Percentiles rank a stretch among this genome's conserved stretches.
Conservation (phyloP, 371 early-diverging fungal genomes). For the Mortierella sp. region DNA sequence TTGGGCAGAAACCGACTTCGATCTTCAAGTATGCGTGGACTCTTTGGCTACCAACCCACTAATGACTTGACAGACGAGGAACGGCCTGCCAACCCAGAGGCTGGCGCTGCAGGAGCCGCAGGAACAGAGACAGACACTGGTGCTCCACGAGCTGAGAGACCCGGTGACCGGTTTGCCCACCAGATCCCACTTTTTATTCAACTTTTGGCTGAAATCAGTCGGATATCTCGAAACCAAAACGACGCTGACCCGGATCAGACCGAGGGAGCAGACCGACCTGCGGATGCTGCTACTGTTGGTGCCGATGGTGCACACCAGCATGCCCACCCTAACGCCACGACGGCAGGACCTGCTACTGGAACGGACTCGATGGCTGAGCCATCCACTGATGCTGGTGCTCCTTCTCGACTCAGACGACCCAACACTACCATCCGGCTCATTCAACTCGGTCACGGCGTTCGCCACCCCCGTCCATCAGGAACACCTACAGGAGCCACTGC, state of each 20-base stretch:
- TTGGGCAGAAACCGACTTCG: conserved; percentile 31
- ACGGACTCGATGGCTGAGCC: background rate
- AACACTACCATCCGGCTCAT: conserved; percentile 45
- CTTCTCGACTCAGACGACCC: conserved; percentile 23
- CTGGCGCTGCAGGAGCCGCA: background rate
- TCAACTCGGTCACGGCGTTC: conserved; percentile 29
- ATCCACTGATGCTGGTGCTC: background rate
- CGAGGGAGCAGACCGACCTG: background rate
- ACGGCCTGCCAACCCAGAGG: conserved; percentile 1
- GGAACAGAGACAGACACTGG: background rate
- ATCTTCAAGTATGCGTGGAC: conserved; percentile 31
- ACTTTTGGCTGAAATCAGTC: conserved; percentile 35
- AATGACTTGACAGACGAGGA: conserved; percentile 8
- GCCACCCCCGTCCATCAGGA: conserved; percentile 8
- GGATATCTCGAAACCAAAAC: conserved; percentile 14
- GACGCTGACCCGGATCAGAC: background rate
- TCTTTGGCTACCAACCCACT: conserved; percentile 37
- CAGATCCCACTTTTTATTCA: conserved; percentile 47
- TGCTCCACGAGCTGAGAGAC: background rate
- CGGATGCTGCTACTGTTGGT: background rate
- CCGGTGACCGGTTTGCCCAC: background rate
- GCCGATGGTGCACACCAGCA: background rate
- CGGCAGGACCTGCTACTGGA: background rate
- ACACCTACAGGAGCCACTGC: background rate
- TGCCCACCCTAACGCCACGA: background rate